phyloP scores from a whole-genome alignment of 495 filamentous ascomycete species.

The Penicillium canescens region DNA sequence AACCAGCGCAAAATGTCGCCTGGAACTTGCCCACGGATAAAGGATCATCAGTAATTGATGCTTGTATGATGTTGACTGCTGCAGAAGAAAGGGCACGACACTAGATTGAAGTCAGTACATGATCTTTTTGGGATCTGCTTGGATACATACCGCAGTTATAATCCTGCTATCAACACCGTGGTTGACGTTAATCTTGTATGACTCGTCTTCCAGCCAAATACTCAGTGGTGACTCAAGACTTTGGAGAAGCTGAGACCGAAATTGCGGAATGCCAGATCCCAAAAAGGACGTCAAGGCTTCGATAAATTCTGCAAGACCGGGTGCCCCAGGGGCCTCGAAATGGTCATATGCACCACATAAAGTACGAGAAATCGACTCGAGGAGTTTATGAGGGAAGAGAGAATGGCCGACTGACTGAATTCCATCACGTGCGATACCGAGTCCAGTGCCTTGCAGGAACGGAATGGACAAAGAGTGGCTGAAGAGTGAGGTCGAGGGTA shows the following conservation, averaged over 20 bases:
- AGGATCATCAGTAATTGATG: conserved; percentile 36
- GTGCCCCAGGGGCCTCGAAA: conserved; percentile 23
- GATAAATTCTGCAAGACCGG: conserved; percentile 34
- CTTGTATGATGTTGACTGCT: conserved; percentile 37
- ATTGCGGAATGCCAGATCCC: conserved; percentile 28
- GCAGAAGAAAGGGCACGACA: conserved; percentile 37
- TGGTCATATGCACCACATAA: conserved; percentile 32
- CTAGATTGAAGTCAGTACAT: conserved; percentile 26
- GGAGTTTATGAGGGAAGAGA: conserved; percentile 29
- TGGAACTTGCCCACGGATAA: conserved; percentile 48
- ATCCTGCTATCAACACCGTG: conserved; percentile 35
- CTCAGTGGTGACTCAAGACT: conserved; percentile 30
- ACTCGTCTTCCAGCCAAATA: conserved; percentile 36
- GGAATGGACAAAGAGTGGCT: conserved; percentile 35
- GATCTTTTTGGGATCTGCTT: no score
- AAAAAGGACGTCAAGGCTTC: conserved; percentile 44
- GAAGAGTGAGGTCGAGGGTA: conserved; percentile 34
- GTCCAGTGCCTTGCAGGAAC: conserved; percentile 21
- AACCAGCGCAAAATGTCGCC: conserved; percentile 53
- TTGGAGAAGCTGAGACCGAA: conserved; percentile 35
- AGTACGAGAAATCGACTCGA: conserved; percentile 26
- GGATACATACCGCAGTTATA: conserved; percentile 39
- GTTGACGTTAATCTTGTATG: conserved; percentile 27
- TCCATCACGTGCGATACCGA: conserved; percentile 5
- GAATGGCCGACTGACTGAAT: background rate